Evolutionary conservation across 192 early-diverging fungal species (phyloP).

Genomic region (Rhizophagus prolifer): DNA sequence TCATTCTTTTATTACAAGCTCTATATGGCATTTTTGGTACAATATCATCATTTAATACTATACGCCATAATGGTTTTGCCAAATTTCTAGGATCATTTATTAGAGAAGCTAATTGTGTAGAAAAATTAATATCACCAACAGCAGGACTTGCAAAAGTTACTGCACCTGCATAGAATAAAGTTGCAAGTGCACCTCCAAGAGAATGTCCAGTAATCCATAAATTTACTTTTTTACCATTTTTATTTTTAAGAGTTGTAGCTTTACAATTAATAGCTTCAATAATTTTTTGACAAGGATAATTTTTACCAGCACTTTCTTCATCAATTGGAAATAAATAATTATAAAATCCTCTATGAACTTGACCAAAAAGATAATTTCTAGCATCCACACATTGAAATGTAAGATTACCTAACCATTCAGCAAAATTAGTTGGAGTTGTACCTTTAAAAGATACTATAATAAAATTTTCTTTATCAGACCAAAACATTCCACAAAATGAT

Average conservation of each 20-base stretch:
- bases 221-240: constrained; percentile 22
- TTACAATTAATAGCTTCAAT: not conserved
- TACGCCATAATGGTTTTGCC: constrained; percentile 39
- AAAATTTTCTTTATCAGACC: constrained; percentile 34
- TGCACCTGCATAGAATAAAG: constrained; percentile 32
- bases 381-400: constrained; percentile 40
- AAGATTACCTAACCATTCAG: constrained; percentile 39
- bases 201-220: constrained; percentile 47
- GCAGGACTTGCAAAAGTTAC: no score
- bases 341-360: constrained; percentile 43
- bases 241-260: not conserved
- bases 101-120: no score
- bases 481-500: constrained; percentile 42
- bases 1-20: no score
- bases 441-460: constrained; percentile 42
- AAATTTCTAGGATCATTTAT: constrained; percentile 18
- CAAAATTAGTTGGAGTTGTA: constrained; percentile 40
- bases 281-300: not conserved
- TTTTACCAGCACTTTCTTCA: not conserved
- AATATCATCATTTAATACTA: constrained; percentile 46
- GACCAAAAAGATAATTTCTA: constrained; percentile 35
- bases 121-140: no score
- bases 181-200: constrained; percentile 36
- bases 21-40: constrained; percentile 46
- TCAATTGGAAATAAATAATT: constrained; percentile 28